Evolutionary conservation across 805 yeast species (phyloP).

Genomic region (Hanseniaspora vineae): DNA sequence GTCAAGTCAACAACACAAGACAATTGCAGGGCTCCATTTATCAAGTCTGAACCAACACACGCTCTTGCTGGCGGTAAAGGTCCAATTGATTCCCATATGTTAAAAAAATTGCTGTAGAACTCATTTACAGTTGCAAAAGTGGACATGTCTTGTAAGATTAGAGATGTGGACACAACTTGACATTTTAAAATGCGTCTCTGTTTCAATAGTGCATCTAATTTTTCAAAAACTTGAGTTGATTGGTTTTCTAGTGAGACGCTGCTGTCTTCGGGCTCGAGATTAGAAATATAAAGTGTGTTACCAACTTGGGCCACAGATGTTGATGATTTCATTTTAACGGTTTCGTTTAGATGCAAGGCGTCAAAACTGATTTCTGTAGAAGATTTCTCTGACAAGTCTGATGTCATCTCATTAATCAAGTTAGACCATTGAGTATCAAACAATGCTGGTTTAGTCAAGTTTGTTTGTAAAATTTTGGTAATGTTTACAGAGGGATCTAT

Average conservation of each 20-base stretch:
- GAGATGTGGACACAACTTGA: slow-evolving; percentile 45
- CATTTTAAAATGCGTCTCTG: slow-evolving; percentile 25
- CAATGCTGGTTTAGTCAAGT: slow-evolving; percentile 21
- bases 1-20: slow-evolving; percentile 40
- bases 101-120: slow-evolving; percentile 45
- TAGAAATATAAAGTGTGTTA: slow-evolving; percentile 30
- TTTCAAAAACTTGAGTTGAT: slow-evolving; percentile 34
- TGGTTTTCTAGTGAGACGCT: slow-evolving; percentile 28
- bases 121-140: slow-evolving; percentile 49
- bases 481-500: slow-evolving; percentile 13
- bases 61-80: slow-evolving; percentile 82
- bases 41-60: slow-evolving; percentile 55
- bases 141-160: slow-evolving; percentile 52
- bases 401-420: slow-evolving; percentile 3
- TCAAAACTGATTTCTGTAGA: not conserved
- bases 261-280: slow-evolving; percentile 24
- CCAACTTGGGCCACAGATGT: slow-evolving; percentile 13
- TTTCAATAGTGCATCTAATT: slow-evolving; percentile 26
- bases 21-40: slow-evolving; percentile 34
- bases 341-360: not conserved
- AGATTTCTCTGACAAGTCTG: too few species aligned
- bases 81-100: slow-evolving; percentile 15
- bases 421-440: slow-evolving; percentile 16
- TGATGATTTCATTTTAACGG: not conserved
- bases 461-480: slow-evolving; percentile 25